Percentiles rank a stretch among this genome's conserved stretches.
Conservation (phyloP, 768 basidiomycete species). For the Cystobasidium onofrii region DNA sequence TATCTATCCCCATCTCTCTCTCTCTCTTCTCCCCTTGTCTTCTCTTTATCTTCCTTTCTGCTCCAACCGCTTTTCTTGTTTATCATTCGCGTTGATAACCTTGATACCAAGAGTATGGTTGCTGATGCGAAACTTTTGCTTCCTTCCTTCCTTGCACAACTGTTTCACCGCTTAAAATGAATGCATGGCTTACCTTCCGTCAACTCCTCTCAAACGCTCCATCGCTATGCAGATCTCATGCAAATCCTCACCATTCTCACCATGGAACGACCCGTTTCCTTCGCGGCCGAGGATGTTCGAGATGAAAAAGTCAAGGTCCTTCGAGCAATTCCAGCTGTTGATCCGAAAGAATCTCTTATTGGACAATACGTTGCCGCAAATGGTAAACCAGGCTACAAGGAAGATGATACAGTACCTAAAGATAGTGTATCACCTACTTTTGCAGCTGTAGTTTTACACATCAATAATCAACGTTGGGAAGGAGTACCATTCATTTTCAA, state of each 20-base stretch:
- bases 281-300: slow-evolving; percentile 91
- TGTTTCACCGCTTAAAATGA: too few relatives aligned
- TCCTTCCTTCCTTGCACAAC: slow-evolving; percentile 34
- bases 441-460: slow-evolving; percentile 79
- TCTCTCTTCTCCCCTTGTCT: neutral
- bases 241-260: slow-evolving; percentile 90
- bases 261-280: slow-evolving; percentile 98
- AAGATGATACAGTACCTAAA: slow-evolving; percentile 89
- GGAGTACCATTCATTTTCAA: slow-evolving; percentile 97
- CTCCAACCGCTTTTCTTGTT: too few relatives aligned
- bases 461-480: slow-evolving; percentile 95
- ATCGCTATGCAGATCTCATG: slow-evolving; percentile 80
- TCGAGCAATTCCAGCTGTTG: slow-evolving; percentile 76
- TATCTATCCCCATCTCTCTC: neutral
- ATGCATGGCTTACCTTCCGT: too few relatives aligned
- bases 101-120: neutral
- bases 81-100: too few relatives aligned
- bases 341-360: slow-evolving; percentile 67
- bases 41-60: slow-evolving; percentile 6
- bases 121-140: too few relatives aligned
- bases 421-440: slow-evolving; percentile 89
- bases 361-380: slow-evolving; percentile 86
- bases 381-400: slow-evolving; percentile 92
- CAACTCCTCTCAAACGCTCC: too few relatives aligned
- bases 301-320: slow-evolving; percentile 99